A percentile compares a stretch with the other conserved stretches of the same genome.
Conservation (phyloP, 1,139 yeast genomes). For the Kluyveromyces marxianus region DNA sequence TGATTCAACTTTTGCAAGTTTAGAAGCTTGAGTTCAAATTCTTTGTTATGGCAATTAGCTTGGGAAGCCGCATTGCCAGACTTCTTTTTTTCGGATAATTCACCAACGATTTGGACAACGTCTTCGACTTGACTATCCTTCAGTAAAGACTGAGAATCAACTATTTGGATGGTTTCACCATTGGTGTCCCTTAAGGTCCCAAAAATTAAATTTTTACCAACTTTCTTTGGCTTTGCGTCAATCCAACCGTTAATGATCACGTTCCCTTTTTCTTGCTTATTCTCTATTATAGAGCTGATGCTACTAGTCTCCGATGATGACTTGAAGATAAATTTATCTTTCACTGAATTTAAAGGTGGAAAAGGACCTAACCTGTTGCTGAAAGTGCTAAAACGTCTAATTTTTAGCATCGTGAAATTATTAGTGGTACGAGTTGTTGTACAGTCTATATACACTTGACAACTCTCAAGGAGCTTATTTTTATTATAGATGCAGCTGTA, state of each 20-base stretch:
- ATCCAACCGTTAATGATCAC: constrained; percentile 71
- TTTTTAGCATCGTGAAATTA: constrained; percentile 3
- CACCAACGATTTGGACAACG: constrained; percentile 64
- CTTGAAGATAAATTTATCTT: constrained; percentile 9
- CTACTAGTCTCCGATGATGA: constrained; percentile 5
- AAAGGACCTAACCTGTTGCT: constrained; percentile 7
- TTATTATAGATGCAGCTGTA: too few relatives aligned
- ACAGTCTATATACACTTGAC: too few relatives aligned
- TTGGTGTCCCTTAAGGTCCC: constrained; percentile 65
- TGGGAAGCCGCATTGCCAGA: constrained; percentile 12
- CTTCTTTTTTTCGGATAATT: constrained; percentile 24
- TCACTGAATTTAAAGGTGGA: constrained; percentile 9
- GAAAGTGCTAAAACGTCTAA: constrained; percentile 6
- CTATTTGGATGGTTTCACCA: constrained; percentile 63
- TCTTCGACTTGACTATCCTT: constrained; percentile 60
- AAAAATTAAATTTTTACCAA: constrained; percentile 53
- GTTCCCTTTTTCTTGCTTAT: background rate
- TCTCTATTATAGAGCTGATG: constrained; percentile 2
- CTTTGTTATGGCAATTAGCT: constrained; percentile 6
- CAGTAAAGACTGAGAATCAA: constrained; percentile 41
- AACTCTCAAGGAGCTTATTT: too few relatives aligned
- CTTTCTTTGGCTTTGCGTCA: constrained; percentile 59
- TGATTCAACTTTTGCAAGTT: constrained; percentile 52
- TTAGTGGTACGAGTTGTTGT: background rate
- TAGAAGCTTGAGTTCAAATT: constrained; percentile 52